Conservation (phyloP, 2,329 filamentous ascomycete genomes). For the Blumeria hordei region DNA sequence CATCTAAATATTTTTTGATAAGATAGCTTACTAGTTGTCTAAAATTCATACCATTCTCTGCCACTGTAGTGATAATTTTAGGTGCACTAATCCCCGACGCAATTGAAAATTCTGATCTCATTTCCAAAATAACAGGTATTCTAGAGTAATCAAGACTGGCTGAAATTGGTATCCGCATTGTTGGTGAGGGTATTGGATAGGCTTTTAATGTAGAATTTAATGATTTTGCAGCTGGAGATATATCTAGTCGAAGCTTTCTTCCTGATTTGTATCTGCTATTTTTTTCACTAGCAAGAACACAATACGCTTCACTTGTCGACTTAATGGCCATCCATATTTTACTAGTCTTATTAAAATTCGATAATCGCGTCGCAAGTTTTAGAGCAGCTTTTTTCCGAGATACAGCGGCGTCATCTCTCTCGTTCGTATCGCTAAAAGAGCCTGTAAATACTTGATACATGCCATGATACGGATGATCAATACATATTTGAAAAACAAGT, state of each 20-base stretch:
- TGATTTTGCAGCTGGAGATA: conserved; percentile 34
- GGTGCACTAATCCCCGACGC: conserved; percentile 79
- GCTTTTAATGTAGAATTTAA: conserved; percentile 38
- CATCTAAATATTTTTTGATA: conserved; percentile 1
- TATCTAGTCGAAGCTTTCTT: conserved; percentile 35
- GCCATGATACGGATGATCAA: conserved; percentile 84
- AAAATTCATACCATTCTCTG: conserved; percentile 53
- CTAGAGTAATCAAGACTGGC: conserved; percentile 49
- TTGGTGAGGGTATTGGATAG: conserved; percentile 63
- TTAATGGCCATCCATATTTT: conserved; percentile 48
- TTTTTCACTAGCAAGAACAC: conserved; percentile 37
- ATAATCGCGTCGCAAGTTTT: conserved; percentile 35
- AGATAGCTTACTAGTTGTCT: conserved; percentile 46
- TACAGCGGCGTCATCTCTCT: conserved; percentile 48
- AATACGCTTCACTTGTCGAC: conserved; percentile 44
- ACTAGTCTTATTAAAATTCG: conserved; percentile 23
- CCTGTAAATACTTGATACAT: conserved; percentile 93
- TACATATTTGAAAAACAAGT: conserved; percentile 63
- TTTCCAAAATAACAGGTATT: conserved; percentile 48
- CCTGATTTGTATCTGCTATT: conserved; percentile 44
- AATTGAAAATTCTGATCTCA: conserved; percentile 57
- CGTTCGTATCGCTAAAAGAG: conserved; percentile 40
- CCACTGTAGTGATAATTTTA: conserved; percentile 70
- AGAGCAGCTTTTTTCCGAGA: conserved; percentile 53
- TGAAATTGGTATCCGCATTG: conserved; percentile 59